Base-by-base conservation (phyloP, 2,329 filamentous ascomycete genomes). In the Trichoderma oligosporum region DNA sequence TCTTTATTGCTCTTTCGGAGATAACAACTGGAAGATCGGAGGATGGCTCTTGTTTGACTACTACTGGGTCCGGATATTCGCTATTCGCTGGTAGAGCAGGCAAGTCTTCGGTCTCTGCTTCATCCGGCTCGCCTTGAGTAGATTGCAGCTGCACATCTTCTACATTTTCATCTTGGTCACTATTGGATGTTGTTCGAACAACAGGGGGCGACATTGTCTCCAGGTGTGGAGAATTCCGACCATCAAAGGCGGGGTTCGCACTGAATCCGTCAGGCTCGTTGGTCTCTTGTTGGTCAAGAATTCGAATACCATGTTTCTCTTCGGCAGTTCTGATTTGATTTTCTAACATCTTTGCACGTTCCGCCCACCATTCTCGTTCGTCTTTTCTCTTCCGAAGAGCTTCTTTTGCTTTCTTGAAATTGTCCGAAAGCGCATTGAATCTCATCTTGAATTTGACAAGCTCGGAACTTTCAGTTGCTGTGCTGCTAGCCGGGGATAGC, bases 21-120 rank as follows among this genome's bases (percentile, higher is more conserved):
- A 84, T 67, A 5, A 84, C 64, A 1, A 82, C 68, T 0, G 77
- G 79, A 2, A 65, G 66, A 57, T 84, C 81, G 0, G 82, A 84
- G 4, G 78, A 80, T 2, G 77, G 77, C 60, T 83, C 81, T n/a
- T 69, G 56, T 62, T 84, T 83, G 22, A 82, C 64, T 4, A 38
- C 31, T 7, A 62, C 59, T 5, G 59, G 18, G 3, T 51, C 60
- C 1, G 36, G 31, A 4, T 60, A n/a, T 7, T 20, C 56, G 14
- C 58, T 51, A 4, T 60, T 36, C 7, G 44, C 7, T 0, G 63
- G 61, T 22, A 70, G 45, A 8, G 61, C 59, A 1, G 68, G 65
- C 7, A 68, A 41, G 4, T 67, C 66, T 9, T 67, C 60, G 7
- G 31, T 27, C 8, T 57, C 54, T 16, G 22, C 31, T 20, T 61